A percentile compares a stretch with the other conserved stretches of the same genome.
Evolutionary conservation across 2,329 filamentous ascomycete species (phyloP).

Genomic region (Coniochaeta ligniaria): DNA sequence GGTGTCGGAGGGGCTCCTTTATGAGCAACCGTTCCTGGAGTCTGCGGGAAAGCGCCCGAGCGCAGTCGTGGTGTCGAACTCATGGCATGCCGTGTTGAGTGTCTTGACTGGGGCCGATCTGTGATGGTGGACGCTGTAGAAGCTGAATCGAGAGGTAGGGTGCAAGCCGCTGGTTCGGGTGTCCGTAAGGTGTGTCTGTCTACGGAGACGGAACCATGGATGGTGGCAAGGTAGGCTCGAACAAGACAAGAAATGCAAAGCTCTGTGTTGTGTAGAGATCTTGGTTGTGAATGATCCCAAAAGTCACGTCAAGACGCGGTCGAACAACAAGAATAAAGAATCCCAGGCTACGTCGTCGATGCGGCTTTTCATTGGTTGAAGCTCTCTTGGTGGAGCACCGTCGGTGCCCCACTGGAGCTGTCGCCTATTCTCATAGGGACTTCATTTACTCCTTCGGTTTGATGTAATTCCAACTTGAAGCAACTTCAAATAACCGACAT

Average conservation of each 20-base stretch:
- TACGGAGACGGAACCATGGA: neutral
- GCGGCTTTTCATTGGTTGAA: neutral
- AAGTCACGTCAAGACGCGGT: conserved; percentile 2
- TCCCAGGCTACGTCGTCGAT: neutral
- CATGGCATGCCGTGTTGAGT: conserved; percentile 13
- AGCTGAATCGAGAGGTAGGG: neutral
- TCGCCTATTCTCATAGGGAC: too few relatives aligned
- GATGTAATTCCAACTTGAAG: too few relatives aligned
- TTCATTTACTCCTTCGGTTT: too few relatives aligned
- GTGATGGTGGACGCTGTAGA: neutral
- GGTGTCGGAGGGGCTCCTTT: conserved; percentile 13
- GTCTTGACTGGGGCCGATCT: neutral
- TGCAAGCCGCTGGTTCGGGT: neutral
- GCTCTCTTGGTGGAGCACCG: neutral
- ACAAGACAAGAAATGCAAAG: neutral
- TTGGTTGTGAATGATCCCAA: neutral
- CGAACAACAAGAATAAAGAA: neutral
- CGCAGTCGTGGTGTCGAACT: conserved; percentile 15
- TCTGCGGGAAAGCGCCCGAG: conserved; percentile 18
- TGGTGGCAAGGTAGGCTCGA: neutral
- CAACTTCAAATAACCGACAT: too few relatives aligned
- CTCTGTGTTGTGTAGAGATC: too few relatives aligned
- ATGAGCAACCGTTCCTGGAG: conserved; percentile 9
- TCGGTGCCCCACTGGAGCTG: neutral
- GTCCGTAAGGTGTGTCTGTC: neutral